Conservation (phyloP, 2,329 filamentous ascomycete species). For the Huntiella decipiens region DNA sequence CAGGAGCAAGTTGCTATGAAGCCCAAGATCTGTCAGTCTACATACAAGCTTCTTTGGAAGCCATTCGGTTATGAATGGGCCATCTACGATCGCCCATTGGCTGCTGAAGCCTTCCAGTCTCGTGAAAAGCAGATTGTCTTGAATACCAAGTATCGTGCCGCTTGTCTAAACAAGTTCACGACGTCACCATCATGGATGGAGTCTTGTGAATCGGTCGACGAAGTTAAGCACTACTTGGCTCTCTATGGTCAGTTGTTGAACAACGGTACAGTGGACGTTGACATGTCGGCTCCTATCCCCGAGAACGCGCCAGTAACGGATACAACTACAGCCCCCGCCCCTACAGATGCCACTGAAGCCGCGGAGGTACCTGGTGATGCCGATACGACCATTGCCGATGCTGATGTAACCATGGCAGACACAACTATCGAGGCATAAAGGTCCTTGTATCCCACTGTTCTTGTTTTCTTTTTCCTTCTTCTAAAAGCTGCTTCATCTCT, state of each 20-base stretch:
- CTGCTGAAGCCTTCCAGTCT: slow-evolving; percentile 42
- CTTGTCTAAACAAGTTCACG: slow-evolving; percentile 58
- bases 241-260: slow-evolving; percentile 36
- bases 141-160: slow-evolving; percentile 42
- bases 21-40: slow-evolving; percentile 58
- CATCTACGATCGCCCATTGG: slow-evolving; percentile 48
- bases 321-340: no score
- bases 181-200: slow-evolving; percentile 61
- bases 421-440: slow-evolving; percentile 8
- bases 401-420: slow-evolving; percentile 14
- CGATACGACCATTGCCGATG: slow-evolving; percentile 17
- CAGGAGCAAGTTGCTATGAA: slow-evolving; percentile 44
- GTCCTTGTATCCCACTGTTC: not conserved
- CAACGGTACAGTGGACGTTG: slow-evolving; percentile 20
- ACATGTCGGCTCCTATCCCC: not conserved
- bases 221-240: slow-evolving; percentile 56
- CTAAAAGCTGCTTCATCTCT: slow-evolving; percentile 7
- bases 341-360: no score
- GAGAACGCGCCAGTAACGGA: no score
- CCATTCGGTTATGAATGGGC: slow-evolving; percentile 52
- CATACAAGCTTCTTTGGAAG: slow-evolving; percentile 62
- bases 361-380: slow-evolving; percentile 11
- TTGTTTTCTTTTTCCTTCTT: not conserved
- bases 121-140: slow-evolving; percentile 33
- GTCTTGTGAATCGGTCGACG: slow-evolving; percentile 55